A percentile compares a stretch with the other conserved stretches of the same genome.
Evolutionary conservation across 108 stramenopile genomes (phyloP).

Genomic region (Bacterosira constricta): DNA sequence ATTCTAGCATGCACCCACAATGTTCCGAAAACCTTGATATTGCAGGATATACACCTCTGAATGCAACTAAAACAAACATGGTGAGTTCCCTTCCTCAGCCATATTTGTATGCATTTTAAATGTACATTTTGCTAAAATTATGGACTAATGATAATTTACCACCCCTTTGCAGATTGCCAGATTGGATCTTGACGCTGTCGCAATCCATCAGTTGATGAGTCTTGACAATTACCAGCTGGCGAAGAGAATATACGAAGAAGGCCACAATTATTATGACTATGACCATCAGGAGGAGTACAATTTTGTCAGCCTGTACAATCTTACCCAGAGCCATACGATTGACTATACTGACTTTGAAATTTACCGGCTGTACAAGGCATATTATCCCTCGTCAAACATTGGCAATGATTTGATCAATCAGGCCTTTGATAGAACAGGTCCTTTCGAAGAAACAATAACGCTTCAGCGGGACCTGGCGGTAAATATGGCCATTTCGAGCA

Average conservation of each 20-base stretch:
- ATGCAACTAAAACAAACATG: constrained; percentile 42
- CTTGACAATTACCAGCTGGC: constrained; percentile 62
- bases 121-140: neutral
- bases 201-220: constrained; percentile 67
- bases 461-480: constrained; percentile 66
- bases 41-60: constrained; percentile 67
- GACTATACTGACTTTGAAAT: constrained; percentile 22
- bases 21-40: constrained; percentile 48
- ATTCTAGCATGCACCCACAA: constrained; percentile 12
- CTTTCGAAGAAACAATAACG: constrained; percentile 32
- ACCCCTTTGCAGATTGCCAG: constrained; percentile 47
- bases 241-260: constrained; percentile 36
- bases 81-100: no score
- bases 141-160: neutral
- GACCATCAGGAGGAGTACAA: constrained; percentile 17
- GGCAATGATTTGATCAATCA: constrained; percentile 60
- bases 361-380: constrained; percentile 19
- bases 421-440: constrained; percentile 35
- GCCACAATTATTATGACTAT: constrained; percentile 50
- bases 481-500: constrained; percentile 46
- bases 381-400: constrained; percentile 32
- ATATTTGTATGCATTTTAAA: neutral
- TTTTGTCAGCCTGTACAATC: constrained; percentile 37
- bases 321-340: constrained; percentile 38
- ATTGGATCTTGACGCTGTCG: constrained; percentile 74